These are phyloP conservation scores for Chlorella sp. DNA, from an alignment of 139 green algal genomes.

Conservation along the genomic window DNA sequence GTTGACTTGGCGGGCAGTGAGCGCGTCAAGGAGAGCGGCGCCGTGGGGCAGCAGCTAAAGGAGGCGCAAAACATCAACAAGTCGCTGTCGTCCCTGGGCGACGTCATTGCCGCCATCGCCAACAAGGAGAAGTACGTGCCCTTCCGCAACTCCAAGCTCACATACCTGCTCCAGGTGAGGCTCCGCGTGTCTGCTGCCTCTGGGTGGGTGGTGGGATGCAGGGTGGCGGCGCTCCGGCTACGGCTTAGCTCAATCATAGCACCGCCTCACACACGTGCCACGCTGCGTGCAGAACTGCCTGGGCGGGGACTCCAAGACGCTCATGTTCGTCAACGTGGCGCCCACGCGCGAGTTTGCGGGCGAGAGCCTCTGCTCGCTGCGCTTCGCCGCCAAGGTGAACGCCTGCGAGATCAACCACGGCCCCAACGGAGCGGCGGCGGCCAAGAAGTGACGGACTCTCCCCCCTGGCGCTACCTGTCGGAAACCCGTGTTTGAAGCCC, in stretches of 20 bases:
- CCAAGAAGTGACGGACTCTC: too few relatives aligned
- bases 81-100: constrained; percentile 67
- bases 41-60: constrained; percentile 70
- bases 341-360: constrained; percentile 49
- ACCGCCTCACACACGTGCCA: background rate
- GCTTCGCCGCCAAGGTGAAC: constrained; percentile 89
- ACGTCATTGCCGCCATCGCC: constrained; percentile 92
- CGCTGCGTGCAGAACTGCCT: constrained; percentile 65
- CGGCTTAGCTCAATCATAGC: too few relatives aligned
- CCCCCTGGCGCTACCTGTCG: too few relatives aligned
- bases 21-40: constrained; percentile 76
- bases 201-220: too few relatives aligned
- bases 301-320: constrained; percentile 81
- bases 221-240: too few relatives aligned
- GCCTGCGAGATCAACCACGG: constrained; percentile 65
- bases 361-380: constrained; percentile 83
- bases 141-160: constrained; percentile 93
- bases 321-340: constrained; percentile 94
- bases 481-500: too few relatives aligned
- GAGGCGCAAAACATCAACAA: constrained; percentile 96
- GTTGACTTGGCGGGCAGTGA: constrained; percentile 85
- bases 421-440: too few relatives aligned
- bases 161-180: constrained; percentile 56
- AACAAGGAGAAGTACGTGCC: constrained; percentile 86
- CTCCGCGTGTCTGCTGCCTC: too few relatives aligned